Percentiles rank a stretch among this genome's conserved stretches.
Conservation (phyloP, 2,329 filamentous ascomycete genomes). For the Aureobasidium sp. region DNA sequence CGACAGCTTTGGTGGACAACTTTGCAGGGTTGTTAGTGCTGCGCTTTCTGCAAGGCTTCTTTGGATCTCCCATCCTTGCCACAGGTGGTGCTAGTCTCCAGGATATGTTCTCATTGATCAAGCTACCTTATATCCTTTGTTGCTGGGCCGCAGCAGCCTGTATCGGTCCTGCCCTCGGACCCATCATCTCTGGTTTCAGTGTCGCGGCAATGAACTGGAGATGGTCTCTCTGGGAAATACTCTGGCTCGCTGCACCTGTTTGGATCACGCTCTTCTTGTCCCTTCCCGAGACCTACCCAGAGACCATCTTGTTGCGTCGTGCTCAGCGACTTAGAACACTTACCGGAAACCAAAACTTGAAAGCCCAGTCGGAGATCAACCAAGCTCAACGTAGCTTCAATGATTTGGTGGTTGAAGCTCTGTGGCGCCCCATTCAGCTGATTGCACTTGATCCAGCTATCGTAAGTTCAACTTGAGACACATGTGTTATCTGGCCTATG, state of each 20-base stretch:
- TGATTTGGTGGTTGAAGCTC: conserved; percentile 43
- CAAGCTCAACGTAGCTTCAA: conserved; percentile 41
- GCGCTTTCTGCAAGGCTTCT: conserved; percentile 58
- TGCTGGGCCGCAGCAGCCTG: conserved; percentile 49
- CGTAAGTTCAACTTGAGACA: conserved; percentile 11
- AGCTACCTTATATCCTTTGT: conserved; percentile 51
- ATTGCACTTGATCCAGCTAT: conserved; percentile 50
- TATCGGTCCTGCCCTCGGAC: conserved; percentile 49
- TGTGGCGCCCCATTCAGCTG: conserved; percentile 54
- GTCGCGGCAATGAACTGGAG: conserved; percentile 51
- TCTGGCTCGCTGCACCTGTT: conserved; percentile 53
- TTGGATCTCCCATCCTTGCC: conserved; percentile 57
- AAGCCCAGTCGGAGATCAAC: conserved; percentile 55
- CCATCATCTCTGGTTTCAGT: conserved; percentile 52
- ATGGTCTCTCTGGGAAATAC: conserved; percentile 57
- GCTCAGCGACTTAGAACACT: conserved; percentile 50
- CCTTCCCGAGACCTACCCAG: conserved; percentile 55
- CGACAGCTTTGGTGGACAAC: conserved; percentile 54
- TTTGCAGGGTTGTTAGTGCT: conserved; percentile 51
- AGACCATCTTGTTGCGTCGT: conserved; percentile 52
- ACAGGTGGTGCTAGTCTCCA: conserved; percentile 49
- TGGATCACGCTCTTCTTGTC: conserved; percentile 52
- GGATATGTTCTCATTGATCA: conserved; percentile 47
- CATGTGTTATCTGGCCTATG: too few relatives aligned
- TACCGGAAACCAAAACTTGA: conserved; percentile 46